Evolutionary conservation across 140 eudicot genomes (phyloP).

Genomic region (Bidens hawaiensis): DNA sequence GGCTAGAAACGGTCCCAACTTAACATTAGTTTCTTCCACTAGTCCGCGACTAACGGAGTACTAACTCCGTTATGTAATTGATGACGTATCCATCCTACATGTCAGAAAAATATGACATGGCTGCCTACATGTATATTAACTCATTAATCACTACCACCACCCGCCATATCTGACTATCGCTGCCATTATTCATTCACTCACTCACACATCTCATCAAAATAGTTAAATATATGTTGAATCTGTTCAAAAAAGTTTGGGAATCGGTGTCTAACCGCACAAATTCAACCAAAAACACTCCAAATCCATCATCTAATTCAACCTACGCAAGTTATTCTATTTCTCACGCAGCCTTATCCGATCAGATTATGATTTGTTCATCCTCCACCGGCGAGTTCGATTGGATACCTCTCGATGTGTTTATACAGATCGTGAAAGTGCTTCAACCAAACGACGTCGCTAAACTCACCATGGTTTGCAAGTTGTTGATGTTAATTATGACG

Average conservation of each 20-base stretch:
- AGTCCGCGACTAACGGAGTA: too few relatives aligned
- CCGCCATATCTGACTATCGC: too few relatives aligned
- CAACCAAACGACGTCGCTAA: conserved; percentile 55
- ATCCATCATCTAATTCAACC: conserved; percentile 1
- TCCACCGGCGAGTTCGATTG: conserved; percentile 64
- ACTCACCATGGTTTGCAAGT: conserved; percentile 49
- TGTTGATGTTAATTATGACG: conserved; percentile 47
- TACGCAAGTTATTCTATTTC: too few relatives aligned
- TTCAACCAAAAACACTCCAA: conserved; percentile 15
- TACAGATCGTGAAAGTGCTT: conserved; percentile 44
- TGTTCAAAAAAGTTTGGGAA: conserved; percentile 50
- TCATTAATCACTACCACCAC: too few relatives aligned
- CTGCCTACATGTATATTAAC: too few relatives aligned
- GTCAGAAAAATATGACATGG: too few relatives aligned
- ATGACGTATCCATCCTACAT: too few relatives aligned
- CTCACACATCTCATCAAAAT: too few relatives aligned
- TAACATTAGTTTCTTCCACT: too few relatives aligned
- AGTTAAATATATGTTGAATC: conserved; percentile 13
- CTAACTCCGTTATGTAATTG: too few relatives aligned
- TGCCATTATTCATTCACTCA: too few relatives aligned
- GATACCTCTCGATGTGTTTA: conserved; percentile 52
- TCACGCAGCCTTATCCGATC: conserved; percentile 19
- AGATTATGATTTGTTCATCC: conserved; percentile 26
- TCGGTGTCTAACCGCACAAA: conserved; percentile 40
- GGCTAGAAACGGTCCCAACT: too few relatives aligned